Base-by-base conservation (phyloP, 106 monocot species). In the Allium cepa region DNA sequence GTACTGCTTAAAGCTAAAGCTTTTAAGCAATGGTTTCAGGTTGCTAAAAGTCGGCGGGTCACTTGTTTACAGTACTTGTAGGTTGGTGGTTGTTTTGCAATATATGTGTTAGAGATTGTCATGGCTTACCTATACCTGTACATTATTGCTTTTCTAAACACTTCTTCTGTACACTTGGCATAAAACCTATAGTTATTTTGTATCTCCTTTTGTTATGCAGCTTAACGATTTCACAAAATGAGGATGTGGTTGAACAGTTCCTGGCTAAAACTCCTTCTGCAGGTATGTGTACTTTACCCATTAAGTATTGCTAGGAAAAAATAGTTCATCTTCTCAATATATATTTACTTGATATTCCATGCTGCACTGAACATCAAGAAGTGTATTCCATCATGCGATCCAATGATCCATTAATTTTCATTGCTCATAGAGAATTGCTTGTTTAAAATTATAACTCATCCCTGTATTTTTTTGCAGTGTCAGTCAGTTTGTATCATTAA, bases 31-130 rank as follows among this genome's bases (percentile, higher is more conserved):
- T 85, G 99, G 93, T 67, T 99, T 90, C 74, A 83, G 73, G 83
- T 86, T 93, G 59, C 69, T 99, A 47, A 99, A 79, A 80, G 68
- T 61, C 72, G 93, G 90, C 27, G 99, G 93, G 18, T 83, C 81
- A 46, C 87, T 99, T 53, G 87, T 99, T 7, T 93, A 99, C 72
- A 93, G 93, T 67, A 93, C 99, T 15, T 99, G 99, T 64, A 99
- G 99, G 99, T 90, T 47, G 67, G 76, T 76, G 10, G 58, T 55
- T 11, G 53, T 15, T 55, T 55, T 55, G 53, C 53, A 55, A 12
- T n/a, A 52, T 11, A 5, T 17, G n/a, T 49, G 8, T 65, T 4
- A 1, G 15, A 17, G n/a, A 17, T 28, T 56, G 4, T 17, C 56
- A 50, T 50, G 49, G 49, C 11, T 45, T 56, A 10, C 36, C 56